Evolutionary conservation across 768 basidiomycete genomes (phyloP).

Genomic region (Lactifluus hygrophoroides): DNA sequence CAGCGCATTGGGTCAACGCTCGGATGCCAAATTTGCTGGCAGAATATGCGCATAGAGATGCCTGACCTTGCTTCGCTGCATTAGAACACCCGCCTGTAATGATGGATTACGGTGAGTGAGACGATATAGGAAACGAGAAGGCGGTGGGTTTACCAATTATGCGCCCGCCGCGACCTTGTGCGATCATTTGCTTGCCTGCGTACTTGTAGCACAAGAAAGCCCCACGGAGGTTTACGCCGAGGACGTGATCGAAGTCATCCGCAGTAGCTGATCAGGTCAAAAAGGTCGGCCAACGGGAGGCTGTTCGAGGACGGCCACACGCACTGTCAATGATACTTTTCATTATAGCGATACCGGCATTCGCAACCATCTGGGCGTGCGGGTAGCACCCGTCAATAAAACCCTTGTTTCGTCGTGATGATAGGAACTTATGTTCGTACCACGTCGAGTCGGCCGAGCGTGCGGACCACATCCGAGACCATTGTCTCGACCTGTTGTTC

Average conservation of each 20-base stretch:
- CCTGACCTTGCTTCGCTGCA: constrained; percentile 7
- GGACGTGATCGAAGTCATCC: constrained; percentile 20
- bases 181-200: constrained; percentile 23
- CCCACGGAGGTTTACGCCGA: constrained; percentile 20
- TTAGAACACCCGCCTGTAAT: constrained; percentile 13
- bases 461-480: constrained; percentile 20
- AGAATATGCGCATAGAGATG: constrained; percentile 22
- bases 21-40: constrained; percentile 29
- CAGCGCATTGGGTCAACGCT: constrained; percentile 25
- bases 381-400: background rate
- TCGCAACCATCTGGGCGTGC: constrained; percentile 23
- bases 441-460: constrained; percentile 27
- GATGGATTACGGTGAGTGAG: background rate
- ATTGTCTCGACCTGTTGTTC: constrained; percentile 23
- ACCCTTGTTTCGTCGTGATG: background rate
- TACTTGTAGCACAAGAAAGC: constrained; percentile 23
- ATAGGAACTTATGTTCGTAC: constrained; percentile 18
- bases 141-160: constrained; percentile 19
- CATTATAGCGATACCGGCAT: constrained; percentile 21
- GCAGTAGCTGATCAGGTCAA: constrained; percentile 13
- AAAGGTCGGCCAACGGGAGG: background rate
- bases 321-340: constrained; percentile 19
- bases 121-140: background rate
- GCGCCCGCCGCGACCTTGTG: constrained; percentile 23
- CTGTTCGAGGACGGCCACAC: background rate